Base-by-base conservation (phyloP, 371 early-diverging fungal species). In the Mortierella sp. region DNA sequence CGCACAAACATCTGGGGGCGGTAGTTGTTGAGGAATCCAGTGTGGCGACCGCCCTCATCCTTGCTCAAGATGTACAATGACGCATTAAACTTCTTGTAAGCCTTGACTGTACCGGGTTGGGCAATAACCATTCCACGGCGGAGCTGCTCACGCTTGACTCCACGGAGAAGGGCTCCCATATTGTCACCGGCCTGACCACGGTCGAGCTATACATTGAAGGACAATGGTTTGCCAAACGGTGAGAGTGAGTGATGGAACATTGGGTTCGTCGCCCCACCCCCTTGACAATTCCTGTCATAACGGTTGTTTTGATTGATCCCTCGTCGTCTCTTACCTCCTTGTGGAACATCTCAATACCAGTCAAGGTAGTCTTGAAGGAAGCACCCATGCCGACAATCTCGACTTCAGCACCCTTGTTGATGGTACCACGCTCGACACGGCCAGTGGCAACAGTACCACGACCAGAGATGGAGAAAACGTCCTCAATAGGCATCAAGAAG, bases 371-470 rank as follows among this genome's bases (percentile, higher is more conserved):
- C 91, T 96, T 96, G 74, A 89, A 73, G 57, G 90, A 88, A 43
- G 86, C 81, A 22, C 97, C 97, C 82, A 90, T 93, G 60, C 99
- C 99, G 63, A 98, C 92, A 82, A 99, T 89, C 83, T 97, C 98
- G 50, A 99, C 91, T 86, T 97, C 96, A 63, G 88, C 86, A 78
- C 97, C 97, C 91, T 97, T 98, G 69, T 78, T 87, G 80, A 98
- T 87, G 57, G 87, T 85, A 43, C 99, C 99, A 79, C 97, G 93
- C 82, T 98, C 98, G 34, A 99, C 98, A 81, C 98, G 89, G 57
- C 99, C 99, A 45, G 99, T 98, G 57, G 91, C 93, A 22, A 99
- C 99, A 45, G 96, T 98, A 78, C 99, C 99, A 83, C 98, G 96
- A 64, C 99, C 99, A 79, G 97, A 92, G 79, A 99, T 99, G 27